phyloP scores from a whole-genome alignment of 495 filamentous ascomycete genomes.

The Daldinia loculata region DNA sequence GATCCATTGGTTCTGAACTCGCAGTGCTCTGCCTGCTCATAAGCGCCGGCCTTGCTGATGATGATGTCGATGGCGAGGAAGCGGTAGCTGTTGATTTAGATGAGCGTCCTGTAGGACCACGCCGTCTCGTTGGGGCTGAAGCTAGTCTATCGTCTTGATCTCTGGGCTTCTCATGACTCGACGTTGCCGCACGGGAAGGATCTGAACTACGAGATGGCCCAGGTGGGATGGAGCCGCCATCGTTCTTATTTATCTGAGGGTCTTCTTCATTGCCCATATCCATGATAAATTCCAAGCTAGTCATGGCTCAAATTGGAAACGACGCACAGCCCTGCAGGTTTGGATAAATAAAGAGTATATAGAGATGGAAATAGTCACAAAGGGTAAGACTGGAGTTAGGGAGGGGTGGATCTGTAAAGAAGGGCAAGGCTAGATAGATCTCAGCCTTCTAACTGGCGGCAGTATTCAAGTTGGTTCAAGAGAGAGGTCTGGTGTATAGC shows the following conservation, averaged over 20 bases:
- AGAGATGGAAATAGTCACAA: conserved; percentile 44
- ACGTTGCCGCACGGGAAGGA: conserved; percentile 48
- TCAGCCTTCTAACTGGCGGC: conserved; percentile 47
- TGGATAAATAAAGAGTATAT: conserved; percentile 52
- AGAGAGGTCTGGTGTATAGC: conserved; percentile 37
- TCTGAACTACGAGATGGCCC: conserved; percentile 51
- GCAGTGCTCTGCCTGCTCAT: conserved; percentile 53
- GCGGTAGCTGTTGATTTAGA: conserved; percentile 39
- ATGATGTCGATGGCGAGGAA: conserved; percentile 30
- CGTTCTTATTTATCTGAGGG: conserved; percentile 47
- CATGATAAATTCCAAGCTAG: conserved; percentile 60
- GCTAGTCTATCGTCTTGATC: conserved; percentile 42
- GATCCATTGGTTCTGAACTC: conserved; percentile 59
- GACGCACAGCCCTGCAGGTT: conserved; percentile 46
- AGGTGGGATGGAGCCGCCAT: conserved; percentile 42
- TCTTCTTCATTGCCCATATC: conserved; percentile 53
- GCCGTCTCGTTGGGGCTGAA: conserved; percentile 41
- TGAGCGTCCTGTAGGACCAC: conserved; percentile 41
- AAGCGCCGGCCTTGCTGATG: conserved; percentile 47
- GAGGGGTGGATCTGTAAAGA: conserved; percentile 47
- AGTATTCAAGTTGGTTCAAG: conserved; percentile 39
- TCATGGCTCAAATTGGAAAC: conserved; percentile 60
- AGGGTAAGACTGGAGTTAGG: conserved; percentile 42
- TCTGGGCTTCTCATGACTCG: conserved; percentile 39
- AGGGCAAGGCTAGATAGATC: conserved; percentile 44